Percentiles rank a stretch among this genome's conserved stretches.
Evolutionary conservation across 1,284 basidiomycete species (phyloP).

Genomic region (Cryptococcus wingfieldii): DNA sequence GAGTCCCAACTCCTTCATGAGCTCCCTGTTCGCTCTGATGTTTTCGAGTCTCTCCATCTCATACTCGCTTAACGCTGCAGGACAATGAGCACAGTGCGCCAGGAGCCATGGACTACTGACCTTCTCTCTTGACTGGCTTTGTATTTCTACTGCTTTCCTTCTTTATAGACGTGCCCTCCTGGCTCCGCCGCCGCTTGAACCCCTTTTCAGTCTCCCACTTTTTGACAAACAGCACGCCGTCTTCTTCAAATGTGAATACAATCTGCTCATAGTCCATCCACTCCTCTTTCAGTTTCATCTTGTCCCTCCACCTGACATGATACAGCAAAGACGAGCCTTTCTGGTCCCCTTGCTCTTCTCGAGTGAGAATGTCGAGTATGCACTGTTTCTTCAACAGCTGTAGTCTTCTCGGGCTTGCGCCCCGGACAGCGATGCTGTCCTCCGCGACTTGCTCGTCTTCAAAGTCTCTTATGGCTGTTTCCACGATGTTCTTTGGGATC

Average conservation of each 20-base stretch:
- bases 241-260: slow-evolving; percentile 5
- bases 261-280: slow-evolving; percentile 3
- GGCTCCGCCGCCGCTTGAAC: not conserved
- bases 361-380: slow-evolving; percentile 7
- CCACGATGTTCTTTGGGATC: slow-evolving; percentile 1
- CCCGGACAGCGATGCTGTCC: slow-evolving; percentile 7
- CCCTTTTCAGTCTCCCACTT: slow-evolving; percentile 6
- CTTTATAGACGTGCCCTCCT: not conserved
- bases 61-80: slow-evolving; percentile 15
- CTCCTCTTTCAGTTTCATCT: slow-evolving; percentile 2
- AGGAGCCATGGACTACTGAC: not conserved
- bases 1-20: slow-evolving; percentile 20
- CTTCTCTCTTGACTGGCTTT: not conserved
- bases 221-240: slow-evolving; percentile 4
- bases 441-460: not conserved
- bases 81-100: not conserved
- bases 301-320: slow-evolving; percentile 8
- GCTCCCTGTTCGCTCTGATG: slow-evolving; percentile 21
- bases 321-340: not conserved
- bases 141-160: not conserved
- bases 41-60: slow-evolving; percentile 17
- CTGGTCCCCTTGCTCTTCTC: not conserved
- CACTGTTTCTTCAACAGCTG: slow-evolving; percentile 3
- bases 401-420: slow-evolving; percentile 2
- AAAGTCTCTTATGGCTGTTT: slow-evolving; percentile 4